These are phyloP conservation scores for Parafenestella ontariensis DNA, from an alignment of 2,329 filamentous ascomycete species.

Conservation along the genomic window DNA sequence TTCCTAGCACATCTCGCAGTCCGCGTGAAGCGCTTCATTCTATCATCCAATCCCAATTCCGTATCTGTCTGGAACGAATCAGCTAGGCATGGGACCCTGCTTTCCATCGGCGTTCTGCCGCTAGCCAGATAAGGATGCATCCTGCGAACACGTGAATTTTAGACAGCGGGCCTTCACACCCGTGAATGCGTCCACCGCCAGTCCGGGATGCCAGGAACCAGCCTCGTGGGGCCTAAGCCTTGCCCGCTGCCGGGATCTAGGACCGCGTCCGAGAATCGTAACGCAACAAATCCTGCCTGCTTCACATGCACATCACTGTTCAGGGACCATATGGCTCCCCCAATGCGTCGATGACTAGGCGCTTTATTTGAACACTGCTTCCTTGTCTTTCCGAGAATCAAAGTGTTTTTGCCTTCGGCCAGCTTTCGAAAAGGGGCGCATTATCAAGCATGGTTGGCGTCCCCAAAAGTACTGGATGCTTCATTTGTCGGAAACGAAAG, in stretches of 20 bases:
- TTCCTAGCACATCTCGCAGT: neutral
- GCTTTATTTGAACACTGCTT: neutral
- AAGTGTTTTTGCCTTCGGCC: neutral
- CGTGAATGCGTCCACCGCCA: constrained; percentile 16
- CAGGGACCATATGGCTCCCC: constrained; percentile 6
- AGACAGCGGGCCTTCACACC: constrained; percentile 6
- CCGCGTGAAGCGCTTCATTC: neutral
- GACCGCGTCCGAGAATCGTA: neutral
- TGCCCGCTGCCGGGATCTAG: constrained; percentile 5
- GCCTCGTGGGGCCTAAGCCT: constrained; percentile 11
- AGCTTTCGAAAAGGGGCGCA: neutral
- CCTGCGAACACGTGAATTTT: constrained; percentile 30
- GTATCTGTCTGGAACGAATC: constrained; percentile 8
- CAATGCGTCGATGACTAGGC: constrained; percentile 5
- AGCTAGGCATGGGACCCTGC: neutral
- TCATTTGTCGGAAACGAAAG: constrained; percentile 42
- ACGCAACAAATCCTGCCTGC: constrained; percentile 9
- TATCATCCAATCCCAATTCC: neutral
- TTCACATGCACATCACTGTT: constrained; percentile 13
- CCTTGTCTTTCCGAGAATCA: neutral
- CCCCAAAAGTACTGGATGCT: constrained; percentile 44
- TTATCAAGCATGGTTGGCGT: constrained; percentile 40
- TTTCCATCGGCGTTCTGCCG: neutral
- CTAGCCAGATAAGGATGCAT: constrained; percentile 24
- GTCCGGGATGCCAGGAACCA: constrained; percentile 12